Evolutionary conservation across 108 stramenopile genomes (phyloP), one percentile per base, ranked within the genome.

Genomic region (Cyclotella choctawhatcheeana): DNA sequence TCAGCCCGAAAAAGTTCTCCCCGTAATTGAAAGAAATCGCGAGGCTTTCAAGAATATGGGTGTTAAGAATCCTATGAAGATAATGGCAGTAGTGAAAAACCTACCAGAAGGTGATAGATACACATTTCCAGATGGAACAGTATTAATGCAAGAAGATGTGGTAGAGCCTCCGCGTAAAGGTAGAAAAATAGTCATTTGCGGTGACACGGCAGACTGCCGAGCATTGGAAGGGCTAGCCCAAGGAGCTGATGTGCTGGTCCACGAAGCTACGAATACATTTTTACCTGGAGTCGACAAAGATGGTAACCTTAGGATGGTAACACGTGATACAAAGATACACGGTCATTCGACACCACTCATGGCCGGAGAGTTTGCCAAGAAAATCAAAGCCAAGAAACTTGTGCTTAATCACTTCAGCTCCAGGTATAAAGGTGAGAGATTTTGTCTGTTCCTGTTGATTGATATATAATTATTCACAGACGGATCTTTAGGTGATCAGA

Each of bases 71-170:
- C 95, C 93, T 13, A 90, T 92, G 89, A 93, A 93, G 67, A 76
- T 91, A 0, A 87, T 95, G 88, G 90, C 85, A 4, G 72, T 91
- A 32, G 75, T 96, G 26, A 95, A 99, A 79, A 86, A 87, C 31
- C 67, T 97, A 40, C 83, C 86, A 0, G 51, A 60, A 13, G 90
- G 88, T 14, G 89, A 88, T 17, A 70, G 80, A 25, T 93, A 89
- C 59, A 93, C 92, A 2, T 96, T 97, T 44, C 97, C 98, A 7
- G 97, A 99, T 71, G 93, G 95, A 10, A 93, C 96, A 31, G 82
- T 93, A 8, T 37, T 95, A 10, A 71, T 76, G 16, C 88, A 88
- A 56, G 85, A 90, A 51, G 97, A 96, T 35, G 91, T 94, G 12
- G 88, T 96, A 5, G 93, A 88, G 43, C 80, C 88, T 20, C 78